A percentile compares a stretch with the other conserved stretches of the same genome.
phyloP scores from a whole-genome alignment of 1,284 basidiomycete genomes.

The Mycosarcoma mackinlayi region DNA sequence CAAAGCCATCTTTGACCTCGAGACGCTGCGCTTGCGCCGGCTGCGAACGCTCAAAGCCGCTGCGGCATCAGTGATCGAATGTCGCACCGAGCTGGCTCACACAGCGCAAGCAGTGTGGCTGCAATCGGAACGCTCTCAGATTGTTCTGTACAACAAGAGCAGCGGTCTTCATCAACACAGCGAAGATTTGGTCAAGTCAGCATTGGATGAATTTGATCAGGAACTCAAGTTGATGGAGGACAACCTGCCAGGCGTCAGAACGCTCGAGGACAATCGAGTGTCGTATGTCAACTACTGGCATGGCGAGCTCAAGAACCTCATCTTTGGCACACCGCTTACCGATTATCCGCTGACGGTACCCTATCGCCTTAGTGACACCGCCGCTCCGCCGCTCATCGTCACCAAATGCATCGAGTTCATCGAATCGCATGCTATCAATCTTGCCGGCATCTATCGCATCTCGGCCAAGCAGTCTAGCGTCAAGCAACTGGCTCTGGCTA shows the following conservation, averaged over 20 bases:
- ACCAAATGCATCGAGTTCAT: conserved; percentile 85
- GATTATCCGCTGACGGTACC: conserved; percentile 81
- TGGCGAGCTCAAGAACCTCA: conserved; percentile 80
- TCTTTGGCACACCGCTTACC: conserved; percentile 89
- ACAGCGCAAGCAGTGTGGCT: conserved; percentile 70
- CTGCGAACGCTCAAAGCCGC: conserved; percentile 85
- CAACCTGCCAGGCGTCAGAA: conserved; percentile 68
- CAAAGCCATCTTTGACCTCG: conserved; percentile 89
- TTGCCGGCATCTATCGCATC: conserved; percentile 75
- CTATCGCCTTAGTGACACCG: conserved; percentile 40
- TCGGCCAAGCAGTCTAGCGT: conserved; percentile 83
- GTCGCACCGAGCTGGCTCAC: conserved; percentile 79
- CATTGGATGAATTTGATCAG: conserved; percentile 77
- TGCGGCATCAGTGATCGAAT: conserved; percentile 83
- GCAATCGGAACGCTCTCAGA: conserved; percentile 49
- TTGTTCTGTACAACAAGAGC: conserved; percentile 43
- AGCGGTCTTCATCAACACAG: conserved; percentile 58
- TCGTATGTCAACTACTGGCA: conserved; percentile 80
- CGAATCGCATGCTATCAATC: conserved; percentile 73
- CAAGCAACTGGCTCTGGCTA: conserved; percentile 84
- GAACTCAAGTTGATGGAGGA: conserved; percentile 73
- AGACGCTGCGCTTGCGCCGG: conserved; percentile 82
- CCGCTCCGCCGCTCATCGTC: conserved; percentile 78
- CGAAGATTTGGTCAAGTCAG: conserved; percentile 76
- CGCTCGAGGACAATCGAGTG: conserved; percentile 74